Evolutionary conservation across 345 rosid species (phyloP), one percentile per base, ranked within the genome.

Genomic region (Rubroshorea leprosula): DNA sequence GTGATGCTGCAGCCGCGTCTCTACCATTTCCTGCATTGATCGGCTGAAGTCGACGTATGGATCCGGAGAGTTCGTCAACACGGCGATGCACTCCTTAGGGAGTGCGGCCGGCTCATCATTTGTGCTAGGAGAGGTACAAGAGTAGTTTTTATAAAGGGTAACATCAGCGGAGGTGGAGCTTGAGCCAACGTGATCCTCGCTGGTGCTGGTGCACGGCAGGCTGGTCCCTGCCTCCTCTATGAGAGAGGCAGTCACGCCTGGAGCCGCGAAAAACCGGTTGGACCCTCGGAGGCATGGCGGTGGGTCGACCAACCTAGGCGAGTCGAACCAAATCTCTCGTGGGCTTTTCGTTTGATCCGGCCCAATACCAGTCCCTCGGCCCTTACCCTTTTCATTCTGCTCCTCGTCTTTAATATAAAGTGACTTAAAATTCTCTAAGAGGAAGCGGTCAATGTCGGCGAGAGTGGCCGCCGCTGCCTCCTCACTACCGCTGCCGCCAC

Each of bases 1-100:
- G 0, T 52, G 47, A 15, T 61, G 38, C 46, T 58, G 55, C 58
- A 79, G 12, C 72, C 80, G 78, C 17, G 80, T 73, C 26, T 81
- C 85, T 62, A 80, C 78, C 89, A 86, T 79, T 44, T 81, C 97
- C 57, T 75, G 72, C 97, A 93, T 93, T 15, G 99, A 89, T 20
- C 67, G 65, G 58, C 63, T 66, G 65, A 92, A 92, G 50, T 86
- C 99, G 5, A 76, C 70, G 65, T 69, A 68, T 1, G 97, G 91
- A 22, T 69, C 76, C 5, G 47, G 66, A 0, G 94, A 73, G 51
- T 73, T 65, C 23, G 54, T 75, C 47, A 81, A 18, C 57, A 87
- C 78, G 0, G 96, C 86, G 11, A 89, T 72, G 74, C 81, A 84
- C 53, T 85, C 81, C 9, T 80, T 73, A 0, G 86, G 87, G 17